These are phyloP conservation scores for Lasiodiplodia gonubiensis DNA, from an alignment of 2,329 filamentous ascomycete species.

Conservation along the genomic window DNA sequence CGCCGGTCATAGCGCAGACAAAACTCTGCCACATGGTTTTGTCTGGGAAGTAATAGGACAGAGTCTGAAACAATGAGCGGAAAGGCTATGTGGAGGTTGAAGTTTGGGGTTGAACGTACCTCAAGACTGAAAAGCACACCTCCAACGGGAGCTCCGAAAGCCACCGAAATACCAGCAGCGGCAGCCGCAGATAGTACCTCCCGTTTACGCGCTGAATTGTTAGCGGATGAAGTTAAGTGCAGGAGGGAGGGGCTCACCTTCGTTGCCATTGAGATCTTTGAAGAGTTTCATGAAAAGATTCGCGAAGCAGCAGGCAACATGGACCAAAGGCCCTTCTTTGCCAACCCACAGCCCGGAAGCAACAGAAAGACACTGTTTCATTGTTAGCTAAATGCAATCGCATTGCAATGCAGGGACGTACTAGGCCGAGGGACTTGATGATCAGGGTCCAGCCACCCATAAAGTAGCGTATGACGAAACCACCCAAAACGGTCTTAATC, in stretches of 20 bases:
- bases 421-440: slow-evolving; percentile 87
- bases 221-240: slow-evolving; percentile 29
- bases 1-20: slow-evolving; percentile 98
- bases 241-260: slow-evolving; percentile 61
- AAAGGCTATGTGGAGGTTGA: background rate
- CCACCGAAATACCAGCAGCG: slow-evolving; percentile 89
- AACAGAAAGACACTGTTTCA: slow-evolving; percentile 78
- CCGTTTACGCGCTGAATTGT: slow-evolving; percentile 76
- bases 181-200: slow-evolving; percentile 93
- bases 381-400: slow-evolving; percentile 36
- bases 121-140: slow-evolving; percentile 96
- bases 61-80: slow-evolving; percentile 62
- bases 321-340: slow-evolving; percentile 93
- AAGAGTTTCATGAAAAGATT: slow-evolving; percentile 94
- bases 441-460: slow-evolving; percentile 86
- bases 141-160: slow-evolving; percentile 91
- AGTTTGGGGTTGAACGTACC: slow-evolving; percentile 49
- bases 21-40: slow-evolving; percentile 99
- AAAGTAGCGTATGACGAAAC: slow-evolving; percentile 89
- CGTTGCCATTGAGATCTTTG: slow-evolving; percentile 78
- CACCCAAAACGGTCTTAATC: slow-evolving; percentile 94
- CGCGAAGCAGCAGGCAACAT: slow-evolving; percentile 95
- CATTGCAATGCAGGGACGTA: slow-evolving; percentile 43
- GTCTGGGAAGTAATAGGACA: slow-evolving; percentile 97
- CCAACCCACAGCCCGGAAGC: slow-evolving; percentile 95